A percentile compares a stretch with the other conserved stretches of the same genome.
phyloP scores from a whole-genome alignment of 345 rosid species.

The Gossypium arboreum region DNA sequence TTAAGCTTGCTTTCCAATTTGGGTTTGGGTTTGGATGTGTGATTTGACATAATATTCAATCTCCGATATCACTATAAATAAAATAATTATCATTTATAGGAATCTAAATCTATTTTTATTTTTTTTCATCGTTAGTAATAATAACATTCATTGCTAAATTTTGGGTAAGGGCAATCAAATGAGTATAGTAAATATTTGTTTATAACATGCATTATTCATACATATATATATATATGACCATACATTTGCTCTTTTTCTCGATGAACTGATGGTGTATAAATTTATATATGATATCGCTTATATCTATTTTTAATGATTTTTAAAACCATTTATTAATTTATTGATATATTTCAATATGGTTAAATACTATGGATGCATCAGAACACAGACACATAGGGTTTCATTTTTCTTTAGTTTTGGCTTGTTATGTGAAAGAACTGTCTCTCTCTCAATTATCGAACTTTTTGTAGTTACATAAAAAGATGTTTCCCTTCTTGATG shows the following conservation, averaged over 20 bases:
- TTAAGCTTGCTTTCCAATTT: not conserved
- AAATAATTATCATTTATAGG: too few species aligned
- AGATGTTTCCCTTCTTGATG: not conserved
- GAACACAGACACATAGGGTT: not conserved
- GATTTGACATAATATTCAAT: not conserved
- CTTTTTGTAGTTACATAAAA: not conserved
- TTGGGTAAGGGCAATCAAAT: too few species aligned
- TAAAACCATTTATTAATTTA: too few species aligned
- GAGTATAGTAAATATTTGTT: not conserved
- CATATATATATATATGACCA: not conserved
- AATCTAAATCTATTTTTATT: too few species aligned
- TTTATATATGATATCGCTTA: not conserved
- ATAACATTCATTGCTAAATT: too few species aligned
- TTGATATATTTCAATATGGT: too few species aligned
- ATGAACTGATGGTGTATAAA: not conserved
- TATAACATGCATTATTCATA: not conserved
- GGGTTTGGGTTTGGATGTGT: not conserved
- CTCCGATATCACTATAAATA: not conserved
- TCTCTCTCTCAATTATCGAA: not conserved
- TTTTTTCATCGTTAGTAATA: too few species aligned
- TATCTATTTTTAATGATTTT: too few species aligned
- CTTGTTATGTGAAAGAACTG: not conserved
- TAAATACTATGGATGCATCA: too few species aligned
- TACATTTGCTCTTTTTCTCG: not conserved
- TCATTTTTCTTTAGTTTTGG: not conserved